Evolutionary conservation across 2,329 filamentous ascomycete genomes (phyloP).

Genomic region (Colletotrichum gloeosporioides): DNA sequence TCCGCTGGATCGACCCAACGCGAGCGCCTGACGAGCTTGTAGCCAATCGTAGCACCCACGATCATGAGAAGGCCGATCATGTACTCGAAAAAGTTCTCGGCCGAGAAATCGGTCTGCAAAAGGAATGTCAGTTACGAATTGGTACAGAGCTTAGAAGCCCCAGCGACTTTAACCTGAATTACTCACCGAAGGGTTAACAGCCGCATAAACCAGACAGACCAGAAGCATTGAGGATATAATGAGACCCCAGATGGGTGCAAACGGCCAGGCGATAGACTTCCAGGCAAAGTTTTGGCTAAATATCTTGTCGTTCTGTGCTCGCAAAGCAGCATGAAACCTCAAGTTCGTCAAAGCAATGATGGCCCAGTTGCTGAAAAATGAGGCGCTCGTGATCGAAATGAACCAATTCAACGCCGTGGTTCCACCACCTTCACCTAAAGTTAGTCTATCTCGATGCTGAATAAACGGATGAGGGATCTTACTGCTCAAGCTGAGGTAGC

Average conservation of each 20-base stretch:
- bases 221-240: background rate
- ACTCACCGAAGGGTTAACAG: background rate
- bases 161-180: background rate
- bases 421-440: background rate
- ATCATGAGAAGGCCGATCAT: background rate
- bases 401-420: background rate
- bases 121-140: background rate
- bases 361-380: background rate
- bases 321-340: background rate
- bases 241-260: background rate
- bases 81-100: background rate
- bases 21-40: background rate
- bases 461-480: background rate
- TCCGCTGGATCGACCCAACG: background rate
- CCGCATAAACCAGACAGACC: background rate
- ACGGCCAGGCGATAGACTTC: background rate
- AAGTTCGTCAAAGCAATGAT: background rate
- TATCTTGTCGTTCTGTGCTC: background rate
- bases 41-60: background rate
- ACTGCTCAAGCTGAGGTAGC: background rate
- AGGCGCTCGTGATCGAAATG: background rate
- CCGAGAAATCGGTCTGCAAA: background rate
- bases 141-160: background rate
- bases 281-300: background rate
- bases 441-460: background rate